These are phyloP conservation scores for Fusarium compactum DNA, from an alignment of 2,329 filamentous ascomycete species.

Conservation along the genomic window DNA sequence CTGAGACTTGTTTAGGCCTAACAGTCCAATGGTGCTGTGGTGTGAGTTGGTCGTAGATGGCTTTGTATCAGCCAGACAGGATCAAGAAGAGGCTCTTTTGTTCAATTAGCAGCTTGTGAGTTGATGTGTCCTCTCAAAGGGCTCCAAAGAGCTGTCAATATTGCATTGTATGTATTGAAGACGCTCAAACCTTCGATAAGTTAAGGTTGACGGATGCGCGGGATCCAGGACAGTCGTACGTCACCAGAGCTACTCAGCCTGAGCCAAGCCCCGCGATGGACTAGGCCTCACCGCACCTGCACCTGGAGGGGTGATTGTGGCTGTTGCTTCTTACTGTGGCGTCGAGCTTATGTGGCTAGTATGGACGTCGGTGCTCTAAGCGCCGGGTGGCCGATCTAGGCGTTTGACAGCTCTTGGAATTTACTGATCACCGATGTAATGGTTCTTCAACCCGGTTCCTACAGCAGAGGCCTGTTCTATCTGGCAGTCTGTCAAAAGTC, in stretches of 20 bases:
- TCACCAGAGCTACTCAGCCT: constrained; percentile 39
- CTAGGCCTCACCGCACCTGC: constrained; percentile 23
- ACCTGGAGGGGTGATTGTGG: constrained; percentile 26
- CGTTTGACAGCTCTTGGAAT: constrained; percentile 10
- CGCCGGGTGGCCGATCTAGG: constrained; percentile 11
- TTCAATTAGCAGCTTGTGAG: neutral
- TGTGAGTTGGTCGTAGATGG: constrained; percentile 17
- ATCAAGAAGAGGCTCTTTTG: neutral
- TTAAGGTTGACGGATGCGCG: constrained; percentile 16
- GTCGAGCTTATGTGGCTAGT: neutral
- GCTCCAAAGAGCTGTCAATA: constrained; percentile 24
- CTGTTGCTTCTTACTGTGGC: constrained; percentile 5
- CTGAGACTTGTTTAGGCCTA: constrained; percentile 9
- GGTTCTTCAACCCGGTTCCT: constrained; percentile 9
- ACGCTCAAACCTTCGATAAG: constrained; percentile 3
- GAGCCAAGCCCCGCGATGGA: constrained; percentile 31
- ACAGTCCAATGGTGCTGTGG: constrained; percentile 28
- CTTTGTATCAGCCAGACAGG: neutral
- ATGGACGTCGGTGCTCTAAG: neutral
- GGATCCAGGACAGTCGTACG: constrained; percentile 30
- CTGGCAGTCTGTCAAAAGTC: constrained; percentile 33
- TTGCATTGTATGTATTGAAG: constrained; percentile 16
- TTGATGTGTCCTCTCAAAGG: constrained; percentile 4
- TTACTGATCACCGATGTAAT: constrained; percentile 9
- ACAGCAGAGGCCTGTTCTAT: neutral